A percentile compares a stretch with the other conserved stretches of the same genome.
These are phyloP conservation scores for Picea sitchensis DNA, from an alignment of 75 land plant genomes.

Conservation along the genomic window DNA sequence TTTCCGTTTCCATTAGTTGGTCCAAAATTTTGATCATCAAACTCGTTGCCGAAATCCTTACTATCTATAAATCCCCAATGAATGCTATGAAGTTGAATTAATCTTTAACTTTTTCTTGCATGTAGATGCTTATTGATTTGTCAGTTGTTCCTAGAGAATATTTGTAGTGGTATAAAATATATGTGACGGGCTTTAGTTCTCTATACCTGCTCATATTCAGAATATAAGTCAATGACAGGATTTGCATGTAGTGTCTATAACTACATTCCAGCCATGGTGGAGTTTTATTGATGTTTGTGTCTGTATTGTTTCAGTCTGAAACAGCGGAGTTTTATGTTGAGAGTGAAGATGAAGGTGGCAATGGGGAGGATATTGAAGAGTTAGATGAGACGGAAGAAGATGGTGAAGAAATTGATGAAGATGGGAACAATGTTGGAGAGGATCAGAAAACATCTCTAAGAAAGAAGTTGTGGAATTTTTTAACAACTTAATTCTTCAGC, in stretches of 20 bases:
- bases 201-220: background rate
- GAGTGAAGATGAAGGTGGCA: background rate
- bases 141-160: no score
- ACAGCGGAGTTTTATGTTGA: conserved; percentile 1
- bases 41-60: no score
- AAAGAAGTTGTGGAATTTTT: conserved; percentile 71
- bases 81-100: no score
- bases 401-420: conserved; percentile 25
- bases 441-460: conserved; percentile 42
- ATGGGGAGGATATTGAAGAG: conserved; percentile 14
- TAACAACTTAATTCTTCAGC: conserved; percentile 43
- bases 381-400: conserved; percentile 15
- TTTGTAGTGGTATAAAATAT: no score
- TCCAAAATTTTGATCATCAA: no score
- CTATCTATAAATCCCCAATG: no score
- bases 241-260: background rate
- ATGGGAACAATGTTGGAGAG: conserved; percentile 34
- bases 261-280: background rate
- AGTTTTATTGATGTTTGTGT: background rate
- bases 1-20: no score
- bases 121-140: no score
- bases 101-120: no score
- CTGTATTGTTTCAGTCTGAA: background rate
- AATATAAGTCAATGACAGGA: background rate
- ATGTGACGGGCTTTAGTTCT: background rate